A percentile compares a stretch with the other conserved stretches of the same genome.
Conservation (phyloP, 257 asterid genomes). For the Nicotiana tomentosiformis region DNA sequence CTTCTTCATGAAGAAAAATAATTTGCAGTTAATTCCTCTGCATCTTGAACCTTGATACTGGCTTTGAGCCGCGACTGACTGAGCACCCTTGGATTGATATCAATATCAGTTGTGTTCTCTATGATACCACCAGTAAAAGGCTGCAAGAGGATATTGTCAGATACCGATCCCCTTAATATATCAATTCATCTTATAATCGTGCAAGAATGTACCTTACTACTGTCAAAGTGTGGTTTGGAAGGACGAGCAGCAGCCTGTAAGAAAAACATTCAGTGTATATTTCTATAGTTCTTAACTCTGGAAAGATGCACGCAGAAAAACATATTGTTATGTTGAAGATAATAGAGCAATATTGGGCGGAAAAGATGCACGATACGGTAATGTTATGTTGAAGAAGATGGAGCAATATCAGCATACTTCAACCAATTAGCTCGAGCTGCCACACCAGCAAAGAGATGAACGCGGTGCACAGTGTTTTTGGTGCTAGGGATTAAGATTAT, state of each 20-base stretch:
- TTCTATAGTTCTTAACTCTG: background rate
- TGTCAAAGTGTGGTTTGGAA: background rate
- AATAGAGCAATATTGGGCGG: background rate
- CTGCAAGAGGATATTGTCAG: conserved; percentile 24
- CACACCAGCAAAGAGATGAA: background rate
- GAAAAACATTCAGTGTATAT: background rate
- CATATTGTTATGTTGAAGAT: background rate
- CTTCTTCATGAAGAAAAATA: background rate
- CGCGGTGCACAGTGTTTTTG: background rate
- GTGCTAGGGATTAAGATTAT: background rate
- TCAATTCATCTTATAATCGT: background rate
- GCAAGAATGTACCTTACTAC: conserved; percentile 18
- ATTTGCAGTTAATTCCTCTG: conserved; percentile 38
- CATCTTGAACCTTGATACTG: conserved; percentile 81
- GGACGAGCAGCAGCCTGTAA: conserved; percentile 15
- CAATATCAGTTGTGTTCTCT: conserved; percentile 46
- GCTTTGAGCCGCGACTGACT: conserved; percentile 46
- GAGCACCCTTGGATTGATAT: conserved; percentile 27
- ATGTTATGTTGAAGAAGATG: background rate
- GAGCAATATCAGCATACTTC: background rate
- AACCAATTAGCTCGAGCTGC: background rate
- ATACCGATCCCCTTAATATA: background rate
- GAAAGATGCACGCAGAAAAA: background rate
- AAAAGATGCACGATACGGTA: background rate
- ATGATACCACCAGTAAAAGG: conserved; percentile 67